Evolutionary conservation across 768 basidiomycete genomes (phyloP), one percentile per base, ranked within the genome.

Genomic region (Asterophora lycoperdoides): DNA sequence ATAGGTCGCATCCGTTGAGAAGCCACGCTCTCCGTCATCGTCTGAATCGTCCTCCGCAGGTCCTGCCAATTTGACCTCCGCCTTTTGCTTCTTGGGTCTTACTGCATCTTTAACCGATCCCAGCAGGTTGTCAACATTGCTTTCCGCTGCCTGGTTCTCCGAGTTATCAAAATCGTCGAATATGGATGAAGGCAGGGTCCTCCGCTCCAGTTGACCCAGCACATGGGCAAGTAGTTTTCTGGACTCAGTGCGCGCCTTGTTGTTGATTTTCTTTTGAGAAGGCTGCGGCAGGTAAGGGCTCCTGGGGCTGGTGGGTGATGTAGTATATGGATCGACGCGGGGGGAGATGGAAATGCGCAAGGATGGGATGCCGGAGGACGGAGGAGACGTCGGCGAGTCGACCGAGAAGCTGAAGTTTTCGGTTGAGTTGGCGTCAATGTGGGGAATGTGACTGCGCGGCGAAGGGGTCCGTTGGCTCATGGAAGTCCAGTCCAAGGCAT

Each of bases 201-300:
- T 74, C 42, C 66, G 68, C 40, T 78, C 75, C n/a, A 92, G 72
- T 56, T 84, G 80, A 15, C 71, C 70, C 13, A 91, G 68, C 23
- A 88, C 68, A 60, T 85, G 80, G 0, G 78, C 74, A 3, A 90
- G 69, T 18, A 89, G 70, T 60, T 89, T 89, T 41, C 80, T 77
- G 8, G 83, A 79, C 62, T 88, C 88, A 45, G 78, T 75, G 29
- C 70, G 70, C 23, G 75, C 75, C 53, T 74, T 75, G 45, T 62
- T 64, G 23, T 69, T 65, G 53, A 64, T 38, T 51, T 60, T 58
- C 37, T 51, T 56, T 17, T 53, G 54, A 6, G 36, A 29, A 29
- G 60, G 48, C 36, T 54, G 48, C 18, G 61, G 52, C 29, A 43
- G 40, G 23, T 47, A 51, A 39, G 46, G 23, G 6, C 23, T 23